These are phyloP conservation scores for Sordaria brevicollis DNA, from an alignment of 495 filamentous ascomycete genomes.

Conservation along the genomic window DNA sequence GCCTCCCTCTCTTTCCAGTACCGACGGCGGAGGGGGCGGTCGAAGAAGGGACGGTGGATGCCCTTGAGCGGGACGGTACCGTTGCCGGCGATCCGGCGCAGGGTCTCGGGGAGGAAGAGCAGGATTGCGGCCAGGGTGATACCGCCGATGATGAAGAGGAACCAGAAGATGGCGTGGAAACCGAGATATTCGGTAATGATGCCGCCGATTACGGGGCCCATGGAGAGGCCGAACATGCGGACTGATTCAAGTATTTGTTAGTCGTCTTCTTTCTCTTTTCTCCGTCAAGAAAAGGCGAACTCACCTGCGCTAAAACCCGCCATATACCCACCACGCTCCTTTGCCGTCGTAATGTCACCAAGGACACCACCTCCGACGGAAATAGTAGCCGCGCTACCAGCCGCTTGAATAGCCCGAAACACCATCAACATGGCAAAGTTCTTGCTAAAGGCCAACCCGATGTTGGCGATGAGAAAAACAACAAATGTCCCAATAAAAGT, in stretches of 20 bases:
- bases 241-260: slow-evolving; percentile 14
- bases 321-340: slow-evolving; percentile 43
- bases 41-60: slow-evolving; percentile 20
- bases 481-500: slow-evolving; percentile 42
- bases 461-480: slow-evolving; percentile 42
- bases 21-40: slow-evolving; percentile 32
- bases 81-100: slow-evolving; percentile 54
- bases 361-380: slow-evolving; percentile 38
- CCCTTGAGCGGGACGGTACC: slow-evolving; percentile 34
- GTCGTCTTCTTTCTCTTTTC: background rate
- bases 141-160: slow-evolving; percentile 43
- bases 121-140: slow-evolving; percentile 33
- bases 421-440: slow-evolving; percentile 38
- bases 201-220: slow-evolving; percentile 55
- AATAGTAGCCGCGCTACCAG: slow-evolving; percentile 40
- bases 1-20: slow-evolving; percentile 5
- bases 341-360: slow-evolving; percentile 39
- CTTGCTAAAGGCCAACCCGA: slow-evolving; percentile 39
- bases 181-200: slow-evolving; percentile 50
- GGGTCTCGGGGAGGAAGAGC: slow-evolving; percentile 48
- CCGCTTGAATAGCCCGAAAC: slow-evolving; percentile 42
- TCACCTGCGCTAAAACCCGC: slow-evolving; percentile 35
- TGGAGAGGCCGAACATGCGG: slow-evolving; percentile 35
- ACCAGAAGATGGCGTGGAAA: slow-evolving; percentile 62
- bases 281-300: background rate